Evolutionary conservation across 73 alveolate genomes (phyloP), one percentile per base, ranked within the genome.

Genomic region (Diophrys sp.): DNA sequence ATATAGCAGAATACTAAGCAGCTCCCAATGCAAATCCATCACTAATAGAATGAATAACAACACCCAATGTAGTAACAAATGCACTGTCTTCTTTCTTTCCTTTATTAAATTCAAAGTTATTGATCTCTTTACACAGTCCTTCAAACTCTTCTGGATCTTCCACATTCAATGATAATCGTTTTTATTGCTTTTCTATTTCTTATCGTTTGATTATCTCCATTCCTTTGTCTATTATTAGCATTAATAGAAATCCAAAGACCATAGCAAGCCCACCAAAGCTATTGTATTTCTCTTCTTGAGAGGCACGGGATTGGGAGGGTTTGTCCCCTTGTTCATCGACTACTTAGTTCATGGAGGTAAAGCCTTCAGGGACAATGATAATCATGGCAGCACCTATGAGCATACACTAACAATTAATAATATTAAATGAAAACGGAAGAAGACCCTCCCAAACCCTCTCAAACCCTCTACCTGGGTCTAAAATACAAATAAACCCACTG

Each of bases 11-110:
- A 30, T 31, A 71, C 2, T 31, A 33, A 33, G 87, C 68, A 8
- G 88, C 82, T 56, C 93, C 93, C 0, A 85, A 69, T 0, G 93
- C 78, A 28, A 73, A 62, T 44, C 93, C 93, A 72, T 85, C 93
- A 55, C 87, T 83, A 23, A 85, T 29, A 24, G 85, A 71, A 73
- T 85, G 93, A 23, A 85, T 53, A 14, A 85, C 85, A 0, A 85
- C 34, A 8, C 93, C 93, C 5, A 85, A 33, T 0, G 82, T 66
- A 1, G 93, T 34, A 1, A 85, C 82, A n/a, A 71, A 71, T 0
- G 68, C 79, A 29, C 67, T 5, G 8, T 71, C 1, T 1, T 26
- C 5, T 23, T 62, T 62, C 14, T 5, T 44, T 44, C 18, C 62
- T 44, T 44, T 44, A 5, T 44, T 44, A 18, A 44, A 5, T 44